Percentiles rank a stretch among this genome's conserved stretches.
Conservation (phyloP, 2,329 filamentous ascomycete genomes). For the Fusarium setosum region DNA sequence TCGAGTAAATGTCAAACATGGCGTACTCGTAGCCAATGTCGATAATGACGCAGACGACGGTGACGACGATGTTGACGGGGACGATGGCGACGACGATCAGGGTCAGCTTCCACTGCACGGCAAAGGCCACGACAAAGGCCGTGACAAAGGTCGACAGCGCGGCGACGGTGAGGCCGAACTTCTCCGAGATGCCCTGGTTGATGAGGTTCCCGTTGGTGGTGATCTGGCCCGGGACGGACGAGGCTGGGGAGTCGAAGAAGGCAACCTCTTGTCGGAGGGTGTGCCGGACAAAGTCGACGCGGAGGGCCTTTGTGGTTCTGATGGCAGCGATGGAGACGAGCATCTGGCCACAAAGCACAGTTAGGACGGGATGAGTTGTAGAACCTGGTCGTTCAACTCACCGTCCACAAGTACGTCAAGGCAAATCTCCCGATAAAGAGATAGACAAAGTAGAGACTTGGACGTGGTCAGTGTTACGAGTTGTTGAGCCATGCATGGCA, state of each 20-base stretch:
- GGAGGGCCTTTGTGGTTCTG: constrained; percentile 50
- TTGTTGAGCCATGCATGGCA: no score
- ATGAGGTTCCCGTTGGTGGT: constrained; percentile 61
- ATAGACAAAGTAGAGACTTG: constrained; percentile 68
- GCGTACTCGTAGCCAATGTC: constrained; percentile 56
- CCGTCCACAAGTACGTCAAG: constrained; percentile 66
- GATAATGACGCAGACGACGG: constrained; percentile 50
- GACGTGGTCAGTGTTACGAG: neutral
- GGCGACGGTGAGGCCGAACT: constrained; percentile 55
- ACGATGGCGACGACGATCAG: constrained; percentile 59
- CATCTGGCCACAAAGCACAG: constrained; percentile 38
- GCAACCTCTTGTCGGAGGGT: constrained; percentile 63
- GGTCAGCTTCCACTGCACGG: constrained; percentile 55
- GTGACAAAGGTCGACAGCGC: constrained; percentile 53
- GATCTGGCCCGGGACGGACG: constrained; percentile 58
- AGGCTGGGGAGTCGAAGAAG: constrained; percentile 62
- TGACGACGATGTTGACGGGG: constrained; percentile 55
- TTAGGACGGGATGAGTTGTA: neutral
- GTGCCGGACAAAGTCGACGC: constrained; percentile 52
- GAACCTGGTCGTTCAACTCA: constrained; percentile 42
- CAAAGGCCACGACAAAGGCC: constrained; percentile 54
- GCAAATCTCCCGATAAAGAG: constrained; percentile 66
- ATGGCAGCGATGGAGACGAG: constrained; percentile 53
- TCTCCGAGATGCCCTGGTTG: constrained; percentile 58
- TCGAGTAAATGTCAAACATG: constrained; percentile 57